A percentile compares a stretch with the other conserved stretches of the same genome.
Evolutionary conservation across 495 filamentous ascomycete species (phyloP).

Genomic region (Zalerion maritima): DNA sequence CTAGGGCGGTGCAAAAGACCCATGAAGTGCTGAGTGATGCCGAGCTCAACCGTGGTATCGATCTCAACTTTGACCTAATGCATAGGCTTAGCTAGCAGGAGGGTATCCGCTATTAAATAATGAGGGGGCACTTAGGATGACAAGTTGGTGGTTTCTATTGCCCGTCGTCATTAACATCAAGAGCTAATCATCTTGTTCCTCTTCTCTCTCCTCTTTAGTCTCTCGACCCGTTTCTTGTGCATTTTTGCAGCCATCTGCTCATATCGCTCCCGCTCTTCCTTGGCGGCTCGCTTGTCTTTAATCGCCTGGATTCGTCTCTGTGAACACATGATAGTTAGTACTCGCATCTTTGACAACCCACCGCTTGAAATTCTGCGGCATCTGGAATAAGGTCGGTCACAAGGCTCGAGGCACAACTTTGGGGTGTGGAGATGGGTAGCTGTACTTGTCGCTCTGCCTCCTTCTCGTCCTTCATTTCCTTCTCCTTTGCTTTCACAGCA

Average conservation of each 20-base stretch:
- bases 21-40: too few relatives aligned
- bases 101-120: too few relatives aligned
- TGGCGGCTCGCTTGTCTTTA: conserved; percentile 66
- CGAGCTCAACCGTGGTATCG: conserved; percentile 5
- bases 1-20: too few relatives aligned
- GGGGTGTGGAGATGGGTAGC: too few relatives aligned
- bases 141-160: neutral
- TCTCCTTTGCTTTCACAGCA: conserved; percentile 74
- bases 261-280: conserved; percentile 87
- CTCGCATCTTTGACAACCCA: neutral
- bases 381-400: too few relatives aligned
- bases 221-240: conserved; percentile 87
- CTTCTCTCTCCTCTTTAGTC: conserved; percentile 88
- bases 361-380: too few relatives aligned
- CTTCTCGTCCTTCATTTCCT: conserved; percentile 92
- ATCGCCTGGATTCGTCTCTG: conserved; percentile 64
- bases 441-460: conserved; percentile 70
- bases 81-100: too few relatives aligned
- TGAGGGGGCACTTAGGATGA: too few relatives aligned
- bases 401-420: too few relatives aligned
- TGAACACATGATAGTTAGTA: conserved; percentile 3
- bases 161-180: conserved; percentile 27
- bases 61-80: conserved; percentile 6
- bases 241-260: conserved; percentile 95
- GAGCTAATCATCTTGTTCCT: conserved; percentile 92